A percentile compares a stretch with the other conserved stretches of the same genome.
Evolutionary conservation across 2,329 filamentous ascomycete species (phyloP).

Genomic region (Neonectria faginata): DNA sequence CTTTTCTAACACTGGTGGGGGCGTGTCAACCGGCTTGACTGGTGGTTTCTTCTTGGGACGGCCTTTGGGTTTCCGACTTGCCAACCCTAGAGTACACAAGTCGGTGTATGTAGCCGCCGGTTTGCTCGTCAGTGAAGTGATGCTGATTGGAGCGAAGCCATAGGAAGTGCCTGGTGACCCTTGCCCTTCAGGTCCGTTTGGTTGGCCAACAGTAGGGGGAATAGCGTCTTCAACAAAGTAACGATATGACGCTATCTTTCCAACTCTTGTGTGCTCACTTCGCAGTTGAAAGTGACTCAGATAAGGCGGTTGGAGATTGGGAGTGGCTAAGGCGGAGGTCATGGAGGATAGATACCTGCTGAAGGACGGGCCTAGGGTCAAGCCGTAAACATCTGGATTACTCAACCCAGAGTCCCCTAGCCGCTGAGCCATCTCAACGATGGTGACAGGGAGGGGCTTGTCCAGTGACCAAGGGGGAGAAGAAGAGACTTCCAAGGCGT

Average conservation of each 20-base stretch:
- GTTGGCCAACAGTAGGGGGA: neutral
- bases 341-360: constrained; percentile 53
- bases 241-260: constrained; percentile 53
- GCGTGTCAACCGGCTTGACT: neutral
- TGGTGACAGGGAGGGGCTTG: constrained; percentile 49
- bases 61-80: constrained; percentile 44
- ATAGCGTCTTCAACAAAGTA: constrained; percentile 42
- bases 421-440: constrained; percentile 47
- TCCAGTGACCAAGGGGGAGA: constrained; percentile 51
- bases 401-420: constrained; percentile 48
- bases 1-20: neutral
- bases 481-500: constrained; percentile 41
- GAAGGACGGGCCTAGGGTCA: constrained; percentile 53
- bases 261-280: constrained; percentile 51
- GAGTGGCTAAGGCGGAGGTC: constrained; percentile 50
- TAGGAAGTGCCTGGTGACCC: constrained; percentile 21
- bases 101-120: constrained; percentile 37
- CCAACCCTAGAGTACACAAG: constrained; percentile 43
- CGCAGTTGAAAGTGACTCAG: constrained; percentile 51
- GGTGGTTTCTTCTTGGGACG: constrained; percentile 35
- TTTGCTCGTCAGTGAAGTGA: constrained; percentile 16
- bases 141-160: constrained; percentile 32
- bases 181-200: neutral
- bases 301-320: constrained; percentile 49
- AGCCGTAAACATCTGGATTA: constrained; percentile 53